phyloP scores from a whole-genome alignment of 2,329 filamentous ascomycete genomes.

The Coniochaeta ligniaria region DNA sequence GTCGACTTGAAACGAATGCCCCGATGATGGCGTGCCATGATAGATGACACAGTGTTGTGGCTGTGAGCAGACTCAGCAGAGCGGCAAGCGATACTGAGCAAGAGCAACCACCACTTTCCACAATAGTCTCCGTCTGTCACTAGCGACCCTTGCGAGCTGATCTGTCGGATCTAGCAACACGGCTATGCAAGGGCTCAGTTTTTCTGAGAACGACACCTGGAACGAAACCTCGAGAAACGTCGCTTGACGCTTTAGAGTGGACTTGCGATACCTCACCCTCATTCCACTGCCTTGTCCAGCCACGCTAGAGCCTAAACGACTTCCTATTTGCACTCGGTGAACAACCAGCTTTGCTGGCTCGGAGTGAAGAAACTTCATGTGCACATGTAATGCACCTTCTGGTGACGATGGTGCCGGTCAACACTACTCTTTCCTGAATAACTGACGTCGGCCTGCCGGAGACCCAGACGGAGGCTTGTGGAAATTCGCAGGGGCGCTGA shows the following conservation, averaged over 20 bases:
- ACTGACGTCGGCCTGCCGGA: not conserved
- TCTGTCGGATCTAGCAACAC: too few relatives aligned
- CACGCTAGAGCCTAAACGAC: not conserved
- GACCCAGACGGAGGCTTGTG: not conserved
- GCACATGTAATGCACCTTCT: not conserved
- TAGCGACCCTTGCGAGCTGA: too few relatives aligned
- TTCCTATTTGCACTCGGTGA: not conserved
- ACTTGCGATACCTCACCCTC: not conserved
- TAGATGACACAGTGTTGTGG: too few relatives aligned
- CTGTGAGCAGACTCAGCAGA: too few relatives aligned
- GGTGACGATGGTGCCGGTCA: not conserved
- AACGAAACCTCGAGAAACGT: not conserved
- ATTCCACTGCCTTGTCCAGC: not conserved
- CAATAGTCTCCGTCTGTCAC: too few relatives aligned
- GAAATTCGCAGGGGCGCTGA: not conserved
- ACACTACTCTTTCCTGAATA: not conserved
- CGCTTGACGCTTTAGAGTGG: not conserved
- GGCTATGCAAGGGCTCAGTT: too few relatives aligned
- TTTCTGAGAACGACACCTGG: not conserved
- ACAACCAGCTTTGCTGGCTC: not conserved
- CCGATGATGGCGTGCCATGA: too few relatives aligned
- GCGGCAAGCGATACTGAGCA: too few relatives aligned
- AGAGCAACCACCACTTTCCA: too few relatives aligned
- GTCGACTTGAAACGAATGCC: too few relatives aligned
- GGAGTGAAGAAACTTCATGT: not conserved